These are phyloP conservation scores for Zygoascus sp. DNA, from an alignment of 1,139 yeast species.

Conservation along the genomic window DNA sequence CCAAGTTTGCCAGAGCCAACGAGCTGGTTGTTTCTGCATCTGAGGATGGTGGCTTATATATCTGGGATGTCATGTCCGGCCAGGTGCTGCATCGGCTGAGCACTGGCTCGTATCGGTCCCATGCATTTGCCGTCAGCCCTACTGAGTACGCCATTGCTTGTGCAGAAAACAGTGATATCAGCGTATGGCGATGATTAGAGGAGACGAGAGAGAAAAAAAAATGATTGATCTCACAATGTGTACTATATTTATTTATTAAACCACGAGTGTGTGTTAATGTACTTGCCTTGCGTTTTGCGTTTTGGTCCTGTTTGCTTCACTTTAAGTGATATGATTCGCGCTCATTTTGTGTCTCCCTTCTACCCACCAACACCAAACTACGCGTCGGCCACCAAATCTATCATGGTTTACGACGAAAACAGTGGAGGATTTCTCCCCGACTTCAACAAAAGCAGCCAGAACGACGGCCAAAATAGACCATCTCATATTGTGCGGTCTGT, in stretches of 20 bases:
- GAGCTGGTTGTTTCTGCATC: constrained; percentile 70
- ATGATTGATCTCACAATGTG: too few relatives aligned
- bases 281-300: too few relatives aligned
- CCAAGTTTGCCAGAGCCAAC: constrained; percentile 50
- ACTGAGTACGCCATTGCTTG: not conserved
- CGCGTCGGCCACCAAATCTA: not conserved
- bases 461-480: not conserved
- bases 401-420: constrained; percentile 4
- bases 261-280: too few relatives aligned
- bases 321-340: too few relatives aligned
- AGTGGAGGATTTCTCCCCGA: constrained; percentile 14
- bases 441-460: constrained; percentile 2
- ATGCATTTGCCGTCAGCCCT: constrained; percentile 1
- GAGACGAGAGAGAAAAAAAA: too few relatives aligned
- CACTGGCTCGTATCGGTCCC: not conserved
- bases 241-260: too few relatives aligned
- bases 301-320: too few relatives aligned
- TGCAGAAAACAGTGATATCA: not conserved
- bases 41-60: constrained; percentile 82
- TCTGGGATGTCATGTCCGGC: constrained; percentile 83
- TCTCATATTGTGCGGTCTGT: constrained; percentile 61
- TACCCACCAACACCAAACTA: too few relatives aligned
- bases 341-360: not conserved
- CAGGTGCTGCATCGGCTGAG: constrained; percentile 15
- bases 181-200: constrained; percentile 4